Percentiles rank a stretch among this genome's conserved stretches.
Evolutionary conservation across 257 asterid species (phyloP).

Genomic region (Salvia miltiorrhiza): DNA sequence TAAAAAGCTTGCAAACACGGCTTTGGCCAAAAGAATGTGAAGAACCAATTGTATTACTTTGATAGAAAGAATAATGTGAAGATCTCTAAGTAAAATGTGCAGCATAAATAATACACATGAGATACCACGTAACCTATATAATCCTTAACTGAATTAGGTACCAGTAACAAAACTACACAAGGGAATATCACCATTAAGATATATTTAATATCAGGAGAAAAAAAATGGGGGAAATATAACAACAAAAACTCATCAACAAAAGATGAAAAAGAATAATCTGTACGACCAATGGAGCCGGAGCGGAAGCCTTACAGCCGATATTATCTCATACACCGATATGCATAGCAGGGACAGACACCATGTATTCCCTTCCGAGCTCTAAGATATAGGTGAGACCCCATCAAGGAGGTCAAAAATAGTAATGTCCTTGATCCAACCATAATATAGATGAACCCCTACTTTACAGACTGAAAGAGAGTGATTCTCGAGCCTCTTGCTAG

Average conservation of each 20-base stretch:
- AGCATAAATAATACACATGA: conserved; percentile 28
- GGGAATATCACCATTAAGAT: too few relatives aligned
- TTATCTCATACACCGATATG: conserved; percentile 32
- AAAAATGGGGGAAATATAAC: conserved; percentile 16
- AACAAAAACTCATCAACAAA: conserved; percentile 24
- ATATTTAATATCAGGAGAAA: conserved; percentile 9
- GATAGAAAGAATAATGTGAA: conserved; percentile 24
- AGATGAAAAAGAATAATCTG: conserved; percentile 39
- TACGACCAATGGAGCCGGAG: conserved; percentile 37
- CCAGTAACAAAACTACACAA: conserved; percentile 31
- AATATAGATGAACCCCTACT: conserved; percentile 40
- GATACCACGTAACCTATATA: conserved; percentile 22
- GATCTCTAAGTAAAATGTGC: conserved; percentile 20
- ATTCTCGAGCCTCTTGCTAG: conserved; percentile 36
- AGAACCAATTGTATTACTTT: neutral
- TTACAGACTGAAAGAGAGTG: conserved; percentile 55
- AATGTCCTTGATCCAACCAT: conserved; percentile 40
- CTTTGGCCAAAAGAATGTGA: too few relatives aligned
- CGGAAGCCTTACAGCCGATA: conserved; percentile 29
- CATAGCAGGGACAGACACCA: conserved; percentile 16
- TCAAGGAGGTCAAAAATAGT: conserved; percentile 39
- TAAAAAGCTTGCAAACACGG: too few relatives aligned
- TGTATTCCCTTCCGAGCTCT: conserved; percentile 41
- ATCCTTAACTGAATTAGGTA: conserved; percentile 21
- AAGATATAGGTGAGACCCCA: conserved; percentile 29